Conservation (phyloP, 1,284 basidiomycete genomes). For the Ganoderma boninense region DNA sequence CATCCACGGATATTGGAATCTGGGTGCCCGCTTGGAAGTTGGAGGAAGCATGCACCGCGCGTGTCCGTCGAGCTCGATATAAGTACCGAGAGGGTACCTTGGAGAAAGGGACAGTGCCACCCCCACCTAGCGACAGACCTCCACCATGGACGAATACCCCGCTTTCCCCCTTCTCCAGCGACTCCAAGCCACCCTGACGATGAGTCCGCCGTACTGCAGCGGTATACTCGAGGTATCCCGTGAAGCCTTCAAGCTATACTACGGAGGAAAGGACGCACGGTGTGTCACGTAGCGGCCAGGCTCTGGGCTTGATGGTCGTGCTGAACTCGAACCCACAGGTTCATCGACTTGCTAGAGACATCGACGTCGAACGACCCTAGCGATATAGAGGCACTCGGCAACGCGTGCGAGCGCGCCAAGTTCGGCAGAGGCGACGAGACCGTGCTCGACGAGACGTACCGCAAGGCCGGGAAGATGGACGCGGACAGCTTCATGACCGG, state of each 20-base stretch:
- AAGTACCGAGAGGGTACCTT: too few relatives aligned
- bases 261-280: conserved; percentile 19
- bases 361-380: background rate
- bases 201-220: conserved; percentile 9
- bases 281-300: background rate
- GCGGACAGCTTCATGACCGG: background rate
- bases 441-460: conserved; percentile 37
- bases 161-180: too few relatives aligned
- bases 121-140: too few relatives aligned
- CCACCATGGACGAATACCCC: too few relatives aligned
- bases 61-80: too few relatives aligned
- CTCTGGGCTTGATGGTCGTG: too few relatives aligned
- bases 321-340: background rate
- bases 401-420: conserved; percentile 31
- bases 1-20: too few relatives aligned
- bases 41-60: too few relatives aligned
- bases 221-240: background rate
- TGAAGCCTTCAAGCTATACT: conserved; percentile 11
- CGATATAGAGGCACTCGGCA: background rate
- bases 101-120: too few relatives aligned
- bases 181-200: too few relatives aligned
- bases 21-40: too few relatives aligned
- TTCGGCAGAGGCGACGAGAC: conserved; percentile 33
- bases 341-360: background rate
- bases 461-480: conserved; percentile 41